Percentiles rank a stretch among this genome's conserved stretches.
Evolutionary conservation across 2,329 filamentous ascomycete genomes (phyloP).

Genomic region (Diplodia mutila): DNA sequence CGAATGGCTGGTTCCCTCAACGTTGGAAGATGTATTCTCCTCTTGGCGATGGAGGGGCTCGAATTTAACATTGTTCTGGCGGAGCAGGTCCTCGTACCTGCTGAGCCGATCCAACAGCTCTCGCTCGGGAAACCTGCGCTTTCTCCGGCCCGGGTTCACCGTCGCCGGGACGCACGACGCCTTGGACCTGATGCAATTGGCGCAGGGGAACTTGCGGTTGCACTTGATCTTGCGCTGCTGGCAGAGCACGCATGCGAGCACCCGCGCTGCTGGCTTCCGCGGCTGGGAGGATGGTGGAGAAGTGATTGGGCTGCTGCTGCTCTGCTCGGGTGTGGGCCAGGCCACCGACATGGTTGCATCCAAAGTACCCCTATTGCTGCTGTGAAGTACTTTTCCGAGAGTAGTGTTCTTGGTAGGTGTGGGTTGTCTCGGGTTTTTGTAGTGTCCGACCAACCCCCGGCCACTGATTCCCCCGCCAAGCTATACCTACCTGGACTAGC

Average conservation of each 20-base stretch:
- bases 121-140: constrained; percentile 67
- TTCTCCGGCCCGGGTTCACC: constrained; percentile 59
- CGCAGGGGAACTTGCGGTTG: constrained; percentile 72
- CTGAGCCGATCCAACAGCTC: constrained; percentile 71
- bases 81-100: constrained; percentile 68
- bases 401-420: no score
- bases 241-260: constrained; percentile 68
- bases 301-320: not conserved
- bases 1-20: not conserved
- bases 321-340: not conserved
- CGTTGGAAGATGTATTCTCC: not conserved
- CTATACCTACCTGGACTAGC: no score
- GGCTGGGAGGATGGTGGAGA: not conserved
- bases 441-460: no score
- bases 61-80: constrained; percentile 69
- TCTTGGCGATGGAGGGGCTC: constrained; percentile 64
- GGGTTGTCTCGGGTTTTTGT: no score
- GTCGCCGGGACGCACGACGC: constrained; percentile 58
- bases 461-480: no score
- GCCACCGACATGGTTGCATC: not conserved
- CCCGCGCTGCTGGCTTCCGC: constrained; percentile 39
- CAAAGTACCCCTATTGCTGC: no score
- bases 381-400: no score
- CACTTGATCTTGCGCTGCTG: constrained; percentile 78
- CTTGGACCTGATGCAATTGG: constrained; percentile 66